Conservation (phyloP, 257 asterid species). For the Nicotiana tomentosiformis region DNA sequence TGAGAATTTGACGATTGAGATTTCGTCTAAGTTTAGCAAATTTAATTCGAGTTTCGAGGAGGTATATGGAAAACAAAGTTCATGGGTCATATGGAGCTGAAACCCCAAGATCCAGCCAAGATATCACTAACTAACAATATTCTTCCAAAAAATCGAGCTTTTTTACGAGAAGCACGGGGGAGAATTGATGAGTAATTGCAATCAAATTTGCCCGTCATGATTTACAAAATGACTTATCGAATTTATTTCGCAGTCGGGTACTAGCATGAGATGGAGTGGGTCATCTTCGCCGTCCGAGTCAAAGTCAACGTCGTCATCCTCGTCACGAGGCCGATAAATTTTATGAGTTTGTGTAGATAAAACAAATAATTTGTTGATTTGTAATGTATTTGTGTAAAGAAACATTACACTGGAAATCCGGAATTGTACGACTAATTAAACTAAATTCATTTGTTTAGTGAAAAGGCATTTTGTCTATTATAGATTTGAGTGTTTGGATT, state of each 20-base stretch:
- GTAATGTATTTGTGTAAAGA: neutral
- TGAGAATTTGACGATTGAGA: conserved; percentile 35
- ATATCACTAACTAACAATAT: conserved; percentile 27
- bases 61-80: conserved; percentile 30
- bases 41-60: conserved; percentile 45
- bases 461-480: neutral
- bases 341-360: neutral
- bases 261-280: conserved; percentile 18
- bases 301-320: neutral
- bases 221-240: conserved; percentile 57
- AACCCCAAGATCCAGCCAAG: conserved; percentile 31
- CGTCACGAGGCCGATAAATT: neutral
- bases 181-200: neutral
- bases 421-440: neutral
- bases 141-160: conserved; percentile 27
- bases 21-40: conserved; percentile 24
- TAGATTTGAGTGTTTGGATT: neutral
- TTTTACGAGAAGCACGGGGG: conserved; percentile 31
- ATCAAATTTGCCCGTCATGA: conserved; percentile 76
- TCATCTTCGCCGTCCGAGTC: conserved; percentile 8
- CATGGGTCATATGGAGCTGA: conserved; percentile 65
- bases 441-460: neutral
- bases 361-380: neutral
- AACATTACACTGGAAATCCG: neutral
- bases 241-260: conserved; percentile 32